A percentile compares a stretch with the other conserved stretches of the same genome.
phyloP scores from a whole-genome alignment of 108 stramenopile genomes.

The Halocafeteria seosinensis region DNA sequence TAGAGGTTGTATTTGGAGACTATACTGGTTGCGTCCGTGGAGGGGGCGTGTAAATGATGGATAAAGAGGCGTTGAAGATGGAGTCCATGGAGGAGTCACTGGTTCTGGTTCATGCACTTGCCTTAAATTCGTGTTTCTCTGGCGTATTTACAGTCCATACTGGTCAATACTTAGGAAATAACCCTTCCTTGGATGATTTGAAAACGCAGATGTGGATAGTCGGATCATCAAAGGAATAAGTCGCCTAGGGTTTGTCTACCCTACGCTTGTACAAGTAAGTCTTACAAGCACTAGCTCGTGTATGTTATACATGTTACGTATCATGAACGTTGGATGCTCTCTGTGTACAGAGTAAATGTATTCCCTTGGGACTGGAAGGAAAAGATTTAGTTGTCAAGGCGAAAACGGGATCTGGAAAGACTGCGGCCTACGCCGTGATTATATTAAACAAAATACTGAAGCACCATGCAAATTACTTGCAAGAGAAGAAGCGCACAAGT shows the following conservation, averaged over 20 bases:
- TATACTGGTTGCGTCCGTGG: too few species aligned
- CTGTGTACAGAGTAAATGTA: not conserved
- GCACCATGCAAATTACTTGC: too few species aligned
- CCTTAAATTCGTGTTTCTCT: too few species aligned
- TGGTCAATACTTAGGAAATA: too few species aligned
- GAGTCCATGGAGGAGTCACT: too few species aligned
- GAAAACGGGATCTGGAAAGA: constrained; percentile 13
- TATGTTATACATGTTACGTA: not conserved
- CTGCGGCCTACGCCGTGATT: constrained; percentile 7
- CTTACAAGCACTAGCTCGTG: not conserved
- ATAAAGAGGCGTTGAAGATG: too few species aligned
- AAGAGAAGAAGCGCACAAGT: too few species aligned
- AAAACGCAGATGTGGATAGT: not conserved
- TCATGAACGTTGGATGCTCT: not conserved
- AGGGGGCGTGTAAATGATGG: too few species aligned
- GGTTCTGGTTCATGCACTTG: too few species aligned
- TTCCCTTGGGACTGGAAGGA: constrained; percentile 8
- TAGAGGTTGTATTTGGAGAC: too few species aligned
- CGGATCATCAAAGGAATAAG: not conserved
- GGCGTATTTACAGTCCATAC: too few species aligned
- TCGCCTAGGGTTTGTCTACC: not conserved
- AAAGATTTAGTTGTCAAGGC: constrained; percentile 10
- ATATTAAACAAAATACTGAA: not conserved
- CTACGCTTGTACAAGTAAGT: not conserved
- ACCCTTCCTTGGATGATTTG: too few species aligned